Conservation (phyloP, 2,329 filamentous ascomycete species). For the Ophiostoma montium region DNA sequence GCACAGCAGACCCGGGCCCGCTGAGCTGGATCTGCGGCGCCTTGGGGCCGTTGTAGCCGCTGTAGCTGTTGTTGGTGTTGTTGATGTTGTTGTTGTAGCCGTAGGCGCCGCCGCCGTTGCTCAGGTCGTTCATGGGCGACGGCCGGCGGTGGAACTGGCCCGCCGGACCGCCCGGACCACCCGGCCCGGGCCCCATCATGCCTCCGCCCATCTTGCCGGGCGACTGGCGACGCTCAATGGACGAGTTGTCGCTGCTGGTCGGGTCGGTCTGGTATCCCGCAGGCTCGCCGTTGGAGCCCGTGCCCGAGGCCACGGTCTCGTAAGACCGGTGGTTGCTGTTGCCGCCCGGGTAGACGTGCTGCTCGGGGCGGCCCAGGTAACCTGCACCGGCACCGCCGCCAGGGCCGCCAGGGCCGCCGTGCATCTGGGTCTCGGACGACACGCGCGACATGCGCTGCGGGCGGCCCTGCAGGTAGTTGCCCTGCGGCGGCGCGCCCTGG, state of each 20-base stretch:
- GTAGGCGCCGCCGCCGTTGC: not conserved
- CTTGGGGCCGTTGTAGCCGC: not conserved
- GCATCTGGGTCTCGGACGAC: slow-evolving; percentile 25
- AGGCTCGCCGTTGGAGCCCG: slow-evolving; percentile 58
- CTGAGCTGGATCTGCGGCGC: not conserved
- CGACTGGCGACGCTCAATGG: slow-evolving; percentile 49
- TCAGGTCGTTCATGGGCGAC: slow-evolving; percentile 1
- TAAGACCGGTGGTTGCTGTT: slow-evolving; percentile 58
- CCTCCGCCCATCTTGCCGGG: slow-evolving; percentile 15
- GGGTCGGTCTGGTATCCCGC: slow-evolving; percentile 75
- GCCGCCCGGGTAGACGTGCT: slow-evolving; percentile 14
- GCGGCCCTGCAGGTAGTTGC: slow-evolving; percentile 1
- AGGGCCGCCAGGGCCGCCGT: too few relatives aligned
- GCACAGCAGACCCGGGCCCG: not conserved
- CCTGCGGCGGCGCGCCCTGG: slow-evolving; percentile 15
- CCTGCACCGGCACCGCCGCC: too few relatives aligned
- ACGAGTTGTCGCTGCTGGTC: slow-evolving; percentile 80
- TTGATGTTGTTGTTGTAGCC: slow-evolving; percentile 11
- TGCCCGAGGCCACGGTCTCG: slow-evolving; percentile 73
- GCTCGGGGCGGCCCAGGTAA: slow-evolving; percentile 24
- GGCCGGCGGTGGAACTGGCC: not conserved
- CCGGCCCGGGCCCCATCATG: too few relatives aligned
- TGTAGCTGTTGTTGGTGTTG: slow-evolving; percentile 3
- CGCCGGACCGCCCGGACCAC: slow-evolving; percentile 23
- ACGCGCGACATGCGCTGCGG: slow-evolving; percentile 27